Percentiles rank a stretch among this genome's conserved stretches.
phyloP scores from a whole-genome alignment of 1,284 basidiomycete species.

The Naganishia sp. region DNA sequence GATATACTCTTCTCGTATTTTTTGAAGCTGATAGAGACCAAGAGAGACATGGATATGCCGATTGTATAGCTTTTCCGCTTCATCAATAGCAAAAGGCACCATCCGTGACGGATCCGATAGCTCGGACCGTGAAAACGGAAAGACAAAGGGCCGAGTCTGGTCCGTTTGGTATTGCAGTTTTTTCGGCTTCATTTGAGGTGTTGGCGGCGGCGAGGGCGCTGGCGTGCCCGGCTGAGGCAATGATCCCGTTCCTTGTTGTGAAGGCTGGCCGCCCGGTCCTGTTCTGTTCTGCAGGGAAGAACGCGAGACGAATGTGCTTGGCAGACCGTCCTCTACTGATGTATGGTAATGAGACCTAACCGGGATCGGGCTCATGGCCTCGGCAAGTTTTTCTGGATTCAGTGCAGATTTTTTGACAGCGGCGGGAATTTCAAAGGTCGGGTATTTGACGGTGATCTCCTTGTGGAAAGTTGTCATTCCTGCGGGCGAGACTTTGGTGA shows the following conservation, averaged over 20 bases:
- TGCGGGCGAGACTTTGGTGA: slow-evolving; percentile 79
- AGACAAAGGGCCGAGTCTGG: slow-evolving; percentile 88
- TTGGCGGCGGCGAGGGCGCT: slow-evolving; percentile 83
- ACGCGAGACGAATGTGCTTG: slow-evolving; percentile 28
- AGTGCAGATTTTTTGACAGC: slow-evolving; percentile 36
- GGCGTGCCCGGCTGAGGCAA: slow-evolving; percentile 63
- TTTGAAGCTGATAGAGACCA: slow-evolving; percentile 90
- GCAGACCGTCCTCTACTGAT: slow-evolving; percentile 54
- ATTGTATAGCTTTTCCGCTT: slow-evolving; percentile 87
- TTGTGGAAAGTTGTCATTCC: slow-evolving; percentile 83
- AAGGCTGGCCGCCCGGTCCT: slow-evolving; percentile 33
- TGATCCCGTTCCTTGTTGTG: slow-evolving; percentile 11
- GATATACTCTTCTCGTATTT: slow-evolving; percentile 91
- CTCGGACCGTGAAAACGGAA: slow-evolving; percentile 75
- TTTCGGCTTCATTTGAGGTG: slow-evolving; percentile 77
- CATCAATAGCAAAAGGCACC: slow-evolving; percentile 92
- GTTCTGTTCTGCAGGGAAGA: slow-evolving; percentile 6
- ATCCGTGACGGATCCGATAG: slow-evolving; percentile 53
- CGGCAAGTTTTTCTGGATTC: slow-evolving; percentile 66
- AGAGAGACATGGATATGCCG: slow-evolving; percentile 88
- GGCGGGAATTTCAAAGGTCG: slow-evolving; percentile 67
- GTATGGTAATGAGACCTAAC: slow-evolving; percentile 90
- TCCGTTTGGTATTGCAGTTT: slow-evolving; percentile 99
- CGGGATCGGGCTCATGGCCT: slow-evolving; percentile 87
- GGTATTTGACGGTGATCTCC: slow-evolving; percentile 90